Percentiles rank a stretch among this genome's conserved stretches.
Evolutionary conservation across 2,329 filamentous ascomycete genomes (phyloP).

Genomic region (Fusarium sp.): DNA sequence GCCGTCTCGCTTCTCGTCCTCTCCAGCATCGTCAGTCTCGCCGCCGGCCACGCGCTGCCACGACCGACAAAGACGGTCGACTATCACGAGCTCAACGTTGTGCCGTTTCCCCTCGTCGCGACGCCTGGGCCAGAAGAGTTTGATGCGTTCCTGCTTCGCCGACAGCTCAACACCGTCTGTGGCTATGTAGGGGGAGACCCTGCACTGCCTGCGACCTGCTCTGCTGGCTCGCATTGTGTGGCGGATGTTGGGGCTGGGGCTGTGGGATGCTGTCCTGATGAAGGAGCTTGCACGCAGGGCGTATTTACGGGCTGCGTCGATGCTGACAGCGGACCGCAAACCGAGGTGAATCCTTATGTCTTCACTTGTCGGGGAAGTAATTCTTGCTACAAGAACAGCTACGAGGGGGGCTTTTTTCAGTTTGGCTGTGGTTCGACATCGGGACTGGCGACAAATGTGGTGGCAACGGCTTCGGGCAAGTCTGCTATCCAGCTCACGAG

Average conservation of each 20-base stretch:
- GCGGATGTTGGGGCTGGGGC: constrained; percentile 64
- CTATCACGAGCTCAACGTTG: constrained; percentile 57
- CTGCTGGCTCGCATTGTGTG: constrained; percentile 71
- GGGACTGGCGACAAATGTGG: constrained; percentile 64
- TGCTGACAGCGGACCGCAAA: constrained; percentile 64
- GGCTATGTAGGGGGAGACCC: constrained; percentile 70
- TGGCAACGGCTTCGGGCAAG: constrained; percentile 62
- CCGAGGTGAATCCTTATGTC: constrained; percentile 69
- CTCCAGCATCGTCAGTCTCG: constrained; percentile 52
- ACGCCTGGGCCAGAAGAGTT: constrained; percentile 54
- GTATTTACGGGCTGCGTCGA: constrained; percentile 74
- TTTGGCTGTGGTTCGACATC: constrained; percentile 70
- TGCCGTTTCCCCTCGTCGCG: constrained; percentile 60
- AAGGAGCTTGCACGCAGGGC: constrained; percentile 66
- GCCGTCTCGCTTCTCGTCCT: constrained; percentile 55
- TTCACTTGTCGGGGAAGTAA: constrained; percentile 68
- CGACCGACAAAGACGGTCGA: constrained; percentile 58
- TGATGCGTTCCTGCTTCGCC: constrained; percentile 54
- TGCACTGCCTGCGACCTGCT: constrained; percentile 70
- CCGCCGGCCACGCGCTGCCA: constrained; percentile 58
- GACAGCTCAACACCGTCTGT: constrained; percentile 69
- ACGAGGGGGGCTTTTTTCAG: constrained; percentile 70
- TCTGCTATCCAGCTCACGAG: constrained; percentile 54
- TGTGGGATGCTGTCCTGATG: constrained; percentile 72
- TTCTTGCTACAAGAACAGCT: constrained; percentile 71